Conservation (phyloP, 176 grass and related monocot species). For the Carex kokanica region DNA sequence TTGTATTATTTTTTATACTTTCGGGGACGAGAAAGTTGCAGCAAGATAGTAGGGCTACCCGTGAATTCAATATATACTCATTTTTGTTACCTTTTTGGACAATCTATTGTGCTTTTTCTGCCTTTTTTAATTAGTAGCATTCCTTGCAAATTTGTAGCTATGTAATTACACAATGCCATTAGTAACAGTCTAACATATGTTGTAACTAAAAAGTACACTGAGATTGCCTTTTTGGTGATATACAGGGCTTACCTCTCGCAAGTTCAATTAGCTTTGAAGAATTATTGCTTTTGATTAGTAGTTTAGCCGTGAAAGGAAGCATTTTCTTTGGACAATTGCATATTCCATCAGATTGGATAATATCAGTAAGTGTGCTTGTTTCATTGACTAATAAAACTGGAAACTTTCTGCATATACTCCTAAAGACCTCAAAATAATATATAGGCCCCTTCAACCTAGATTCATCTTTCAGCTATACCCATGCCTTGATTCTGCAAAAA, state of each 20-base stretch:
- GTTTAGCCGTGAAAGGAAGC: slow-evolving; percentile 76
- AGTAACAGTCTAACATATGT: neutral
- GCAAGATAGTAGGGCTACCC: neutral
- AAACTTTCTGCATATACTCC: neutral
- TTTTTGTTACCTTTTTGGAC: neutral
- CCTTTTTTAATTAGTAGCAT: neutral
- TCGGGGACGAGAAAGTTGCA: neutral
- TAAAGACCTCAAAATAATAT: neutral
- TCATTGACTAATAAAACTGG: slow-evolving; percentile 6
- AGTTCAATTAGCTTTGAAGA: slow-evolving; percentile 45
- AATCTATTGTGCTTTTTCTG: neutral
- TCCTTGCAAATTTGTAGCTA: neutral
- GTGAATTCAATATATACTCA: neutral
- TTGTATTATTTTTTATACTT: neutral
- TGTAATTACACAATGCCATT: neutral
- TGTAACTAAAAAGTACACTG: neutral
- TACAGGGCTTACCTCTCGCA: slow-evolving; percentile 68
- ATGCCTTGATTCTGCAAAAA: neutral
- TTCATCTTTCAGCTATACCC: neutral
- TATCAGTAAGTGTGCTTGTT: slow-evolving; percentile 40
- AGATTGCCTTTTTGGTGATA: slow-evolving; percentile 15
- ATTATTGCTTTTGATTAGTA: slow-evolving; percentile 58
- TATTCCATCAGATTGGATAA: slow-evolving; percentile 31
- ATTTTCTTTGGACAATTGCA: slow-evolving; percentile 69
- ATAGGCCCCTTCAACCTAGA: neutral